Base-by-base conservation (phyloP, 805 yeast genomes). In the Kodamaea neixiangensis region DNA sequence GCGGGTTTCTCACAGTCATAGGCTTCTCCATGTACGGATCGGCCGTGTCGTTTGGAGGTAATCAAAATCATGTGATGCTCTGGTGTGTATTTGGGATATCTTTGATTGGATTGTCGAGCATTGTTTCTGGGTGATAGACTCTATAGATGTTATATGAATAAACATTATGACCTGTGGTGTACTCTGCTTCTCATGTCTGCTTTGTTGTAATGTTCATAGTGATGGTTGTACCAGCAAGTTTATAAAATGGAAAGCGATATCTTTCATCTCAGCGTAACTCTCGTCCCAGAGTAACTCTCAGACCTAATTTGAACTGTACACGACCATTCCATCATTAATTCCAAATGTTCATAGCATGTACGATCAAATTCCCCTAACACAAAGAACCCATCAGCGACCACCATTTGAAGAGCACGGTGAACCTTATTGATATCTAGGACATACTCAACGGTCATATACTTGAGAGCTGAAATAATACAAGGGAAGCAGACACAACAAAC, bases 11-110 rank as follows among this genome's bases (percentile, higher is more conserved):
- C 58, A 74, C 86, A 0, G 86, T 86, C n/a, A 86, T 92, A 44
- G 87, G 91, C 0, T 69, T 90, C 41, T 92, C 91, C 58, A 88
- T 92, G 96, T 85, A 88, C 62, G 87, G 91, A 9, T 82, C 92
- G 15, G 89, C 96, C 0, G 80, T 89, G 25, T 79, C 85, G 0
- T 89, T 89, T 64, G 91, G 94, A 31, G 96, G 92, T 6, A 72
- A 80, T 21, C 86, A 86, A 49, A 78, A 78, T 25, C 69, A 67
- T 7, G 88, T 85, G 1, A 62, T 86, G 49, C 58, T 68, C 4
- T 86, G 90, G 86, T 73, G 81, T 39, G 67, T 86, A 33, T 15
- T 76, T 3, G 96, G 96, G 0, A 77, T 87, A 47, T 61, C 73
- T 19, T 59, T 83, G 17, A 85, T 86, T 44, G 80, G 85, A 15